Conservation (phyloP, 1,139 yeast genomes). For the Candida albicans region DNA sequence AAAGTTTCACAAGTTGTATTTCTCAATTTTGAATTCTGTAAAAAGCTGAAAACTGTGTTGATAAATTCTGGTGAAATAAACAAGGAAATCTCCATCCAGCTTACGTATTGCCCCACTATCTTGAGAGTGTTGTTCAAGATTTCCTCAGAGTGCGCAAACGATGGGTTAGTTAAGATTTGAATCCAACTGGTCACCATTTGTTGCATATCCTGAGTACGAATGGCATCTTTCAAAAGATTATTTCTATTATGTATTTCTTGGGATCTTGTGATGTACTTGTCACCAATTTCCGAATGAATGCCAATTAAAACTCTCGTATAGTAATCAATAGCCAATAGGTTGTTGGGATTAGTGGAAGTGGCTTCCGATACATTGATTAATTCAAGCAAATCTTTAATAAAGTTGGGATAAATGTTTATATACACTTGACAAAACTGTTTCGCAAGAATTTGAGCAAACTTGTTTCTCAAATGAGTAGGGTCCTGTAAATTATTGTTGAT, state of each 20-base stretch:
- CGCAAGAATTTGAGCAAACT: constrained; percentile 72
- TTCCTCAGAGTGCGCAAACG: constrained; percentile 30
- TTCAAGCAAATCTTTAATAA: constrained; percentile 60
- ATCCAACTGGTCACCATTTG: constrained; percentile 71
- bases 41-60: constrained; percentile 59
- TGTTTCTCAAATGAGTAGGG: constrained; percentile 71
- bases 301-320: constrained; percentile 71
- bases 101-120: constrained; percentile 81
- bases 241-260: constrained; percentile 64
- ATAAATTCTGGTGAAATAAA: constrained; percentile 70
- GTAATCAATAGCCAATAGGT: constrained; percentile 62
- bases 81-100: constrained; percentile 91
- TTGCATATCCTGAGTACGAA: constrained; percentile 75
- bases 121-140: constrained; percentile 60
- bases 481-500: constrained; percentile 40
- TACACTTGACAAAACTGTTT: constrained; percentile 70
- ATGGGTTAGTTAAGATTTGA: constrained; percentile 44
- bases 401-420: constrained; percentile 59
- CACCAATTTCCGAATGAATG: constrained; percentile 91
- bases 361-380: constrained; percentile 4
- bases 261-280: constrained; percentile 74
- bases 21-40: constrained; percentile 48
- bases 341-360: constrained; percentile 10
- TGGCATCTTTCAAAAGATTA: constrained; percentile 72
- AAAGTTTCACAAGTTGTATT: constrained; percentile 71